A percentile compares a stretch with the other conserved stretches of the same genome.
These are phyloP conservation scores for Aulographum hederae DNA, from an alignment of 2,329 filamentous ascomycete species.

Conservation along the genomic window DNA sequence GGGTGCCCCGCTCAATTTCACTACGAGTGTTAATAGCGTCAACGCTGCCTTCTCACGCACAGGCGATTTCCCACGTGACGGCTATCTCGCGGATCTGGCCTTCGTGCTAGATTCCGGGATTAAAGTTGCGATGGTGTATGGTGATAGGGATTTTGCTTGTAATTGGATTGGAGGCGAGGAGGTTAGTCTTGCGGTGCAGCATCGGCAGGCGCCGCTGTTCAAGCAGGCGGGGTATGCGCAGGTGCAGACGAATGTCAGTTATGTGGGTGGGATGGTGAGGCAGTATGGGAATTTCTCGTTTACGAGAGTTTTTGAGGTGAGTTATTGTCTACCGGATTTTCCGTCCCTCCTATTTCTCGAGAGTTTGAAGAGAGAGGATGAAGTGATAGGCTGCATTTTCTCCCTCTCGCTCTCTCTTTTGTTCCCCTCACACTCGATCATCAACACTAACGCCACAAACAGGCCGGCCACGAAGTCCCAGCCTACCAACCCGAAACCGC, in stretches of 20 bases:
- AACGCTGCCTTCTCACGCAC: constrained; percentile 26
- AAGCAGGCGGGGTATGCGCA: constrained; percentile 27
- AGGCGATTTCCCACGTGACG: constrained; percentile 29
- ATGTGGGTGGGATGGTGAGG: constrained; percentile 12
- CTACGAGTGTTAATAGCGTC: constrained; percentile 22
- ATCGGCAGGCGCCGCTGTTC: constrained; percentile 25
- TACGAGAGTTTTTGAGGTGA: too few relatives aligned
- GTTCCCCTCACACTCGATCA: too few relatives aligned
- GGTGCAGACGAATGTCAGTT: constrained; percentile 9
- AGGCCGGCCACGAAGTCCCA: constrained; percentile 19
- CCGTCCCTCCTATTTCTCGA: too few relatives aligned
- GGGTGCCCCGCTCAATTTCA: constrained; percentile 42
- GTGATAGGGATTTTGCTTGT: constrained; percentile 35
- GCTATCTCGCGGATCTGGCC: constrained; percentile 28
- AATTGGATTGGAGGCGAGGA: constrained; percentile 40
- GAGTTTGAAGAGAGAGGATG: too few relatives aligned
- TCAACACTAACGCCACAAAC: too few relatives aligned
- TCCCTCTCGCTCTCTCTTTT: too few relatives aligned
- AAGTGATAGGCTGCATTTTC: too few relatives aligned
- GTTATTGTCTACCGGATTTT: too few relatives aligned
- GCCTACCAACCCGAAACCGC: constrained; percentile 36
- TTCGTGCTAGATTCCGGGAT: constrained; percentile 37
- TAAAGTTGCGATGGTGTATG: constrained; percentile 36
- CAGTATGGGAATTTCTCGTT: constrained; percentile 9
- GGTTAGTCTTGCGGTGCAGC: constrained; percentile 30